Conservation (phyloP, 768 basidiomycete genomes). For the Auriscalpium microsporum region DNA sequence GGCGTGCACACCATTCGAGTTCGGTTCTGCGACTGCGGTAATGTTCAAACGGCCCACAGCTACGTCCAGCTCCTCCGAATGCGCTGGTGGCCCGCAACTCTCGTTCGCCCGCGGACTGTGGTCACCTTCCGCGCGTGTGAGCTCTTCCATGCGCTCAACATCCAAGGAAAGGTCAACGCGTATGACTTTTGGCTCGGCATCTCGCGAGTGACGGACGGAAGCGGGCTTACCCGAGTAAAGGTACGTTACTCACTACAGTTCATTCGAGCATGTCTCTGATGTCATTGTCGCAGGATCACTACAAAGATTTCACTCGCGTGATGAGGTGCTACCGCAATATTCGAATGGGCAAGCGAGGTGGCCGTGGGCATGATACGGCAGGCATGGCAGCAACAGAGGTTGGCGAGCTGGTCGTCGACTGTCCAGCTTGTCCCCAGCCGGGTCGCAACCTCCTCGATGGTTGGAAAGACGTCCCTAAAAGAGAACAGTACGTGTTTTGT, state of each 20-base stretch:
- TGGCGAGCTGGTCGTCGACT: conserved; percentile 13
- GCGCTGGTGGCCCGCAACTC: conserved; percentile 13
- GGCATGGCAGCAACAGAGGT: conserved; percentile 2
- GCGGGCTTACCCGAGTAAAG: neutral
- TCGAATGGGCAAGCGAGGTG: conserved; percentile 14
- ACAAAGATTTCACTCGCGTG: conserved; percentile 6
- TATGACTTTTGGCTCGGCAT: conserved; percentile 10
- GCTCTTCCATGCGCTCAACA: conserved; percentile 1
- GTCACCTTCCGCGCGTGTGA: conserved; percentile 10
- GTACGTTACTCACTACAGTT: too few relatives aligned
- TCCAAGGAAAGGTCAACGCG: conserved; percentile 7
- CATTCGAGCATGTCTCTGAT: too few relatives aligned
- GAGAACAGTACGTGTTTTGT: conserved; percentile 8
- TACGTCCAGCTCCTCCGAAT: neutral
- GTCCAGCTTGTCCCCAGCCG: conserved; percentile 20
- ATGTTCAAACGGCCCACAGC: neutral
- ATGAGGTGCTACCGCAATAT: conserved; percentile 15
- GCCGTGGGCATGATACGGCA: conserved; percentile 13
- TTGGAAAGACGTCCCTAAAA: conserved; percentile 8
- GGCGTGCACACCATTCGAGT: neutral
- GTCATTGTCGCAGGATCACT: too few relatives aligned
- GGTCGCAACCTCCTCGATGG: conserved; percentile 11
- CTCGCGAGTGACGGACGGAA: conserved; percentile 4
- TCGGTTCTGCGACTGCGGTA: neutral
- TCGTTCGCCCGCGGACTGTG: conserved; percentile 4